Conservation (phyloP, 192 early-diverging fungal species). For the Backusella morwellensis region DNA sequence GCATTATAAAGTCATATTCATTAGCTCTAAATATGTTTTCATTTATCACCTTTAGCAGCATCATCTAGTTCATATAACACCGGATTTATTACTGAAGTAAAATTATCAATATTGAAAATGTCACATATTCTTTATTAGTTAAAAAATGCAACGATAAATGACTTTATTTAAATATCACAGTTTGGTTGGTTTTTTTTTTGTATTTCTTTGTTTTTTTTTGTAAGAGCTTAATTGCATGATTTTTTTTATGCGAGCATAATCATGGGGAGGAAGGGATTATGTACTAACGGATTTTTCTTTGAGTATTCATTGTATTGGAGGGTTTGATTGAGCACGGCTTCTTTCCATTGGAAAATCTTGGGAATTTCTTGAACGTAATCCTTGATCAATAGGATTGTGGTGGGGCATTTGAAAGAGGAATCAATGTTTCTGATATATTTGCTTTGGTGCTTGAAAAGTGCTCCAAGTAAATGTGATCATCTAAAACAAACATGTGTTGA, state of each 20-base stretch:
- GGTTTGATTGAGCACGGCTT: background rate
- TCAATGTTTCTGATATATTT: background rate
- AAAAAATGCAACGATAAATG: too few relatives aligned
- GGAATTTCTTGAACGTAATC: background rate
- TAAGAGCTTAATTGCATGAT: background rate
- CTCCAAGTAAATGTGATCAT: background rate
- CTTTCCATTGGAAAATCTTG: background rate
- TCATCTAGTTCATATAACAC: too few relatives aligned
- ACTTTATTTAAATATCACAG: too few relatives aligned
- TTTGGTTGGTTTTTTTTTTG: background rate
- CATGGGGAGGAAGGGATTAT: background rate
- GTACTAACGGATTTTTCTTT: too few relatives aligned
- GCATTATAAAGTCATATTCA: too few relatives aligned
- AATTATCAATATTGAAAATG: too few relatives aligned
- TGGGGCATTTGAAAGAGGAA: background rate
- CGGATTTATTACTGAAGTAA: too few relatives aligned
- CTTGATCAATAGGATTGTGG: background rate
- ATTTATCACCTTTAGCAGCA: background rate
- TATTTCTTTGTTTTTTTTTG: background rate
- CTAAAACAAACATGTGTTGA: background rate
- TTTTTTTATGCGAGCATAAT: background rate
- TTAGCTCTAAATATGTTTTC: background rate
- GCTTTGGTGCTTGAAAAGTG: background rate
- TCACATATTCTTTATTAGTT: too few relatives aligned
- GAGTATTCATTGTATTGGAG: too few relatives aligned